phyloP scores from a whole-genome alignment of 1,139 yeast species.

The Sugiyamaella sp. region DNA sequence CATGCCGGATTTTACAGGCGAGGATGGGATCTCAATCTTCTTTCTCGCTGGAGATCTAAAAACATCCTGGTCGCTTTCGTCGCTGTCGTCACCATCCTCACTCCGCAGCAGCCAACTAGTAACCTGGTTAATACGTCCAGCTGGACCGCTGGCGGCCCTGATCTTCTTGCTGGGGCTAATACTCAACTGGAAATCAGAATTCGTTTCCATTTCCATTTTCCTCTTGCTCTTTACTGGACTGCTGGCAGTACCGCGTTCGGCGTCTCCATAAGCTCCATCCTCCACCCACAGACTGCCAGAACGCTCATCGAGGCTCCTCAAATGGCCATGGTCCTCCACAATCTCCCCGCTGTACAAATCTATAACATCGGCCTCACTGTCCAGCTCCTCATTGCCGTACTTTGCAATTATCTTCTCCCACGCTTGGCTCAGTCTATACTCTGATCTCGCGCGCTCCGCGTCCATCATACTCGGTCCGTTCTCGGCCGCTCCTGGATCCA shows the following conservation, averaged over 20 bases:
- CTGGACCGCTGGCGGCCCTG: neutral
- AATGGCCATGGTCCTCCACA: conserved; percentile 64
- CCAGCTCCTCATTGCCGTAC: conserved; percentile 53
- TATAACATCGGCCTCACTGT: conserved; percentile 63
- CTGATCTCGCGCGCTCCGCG: neutral
- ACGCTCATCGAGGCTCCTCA: conserved; percentile 46
- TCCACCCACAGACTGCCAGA: conserved; percentile 7
- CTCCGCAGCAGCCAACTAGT: conserved; percentile 1
- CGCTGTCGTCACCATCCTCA: no score
- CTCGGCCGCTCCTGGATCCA: neutral
- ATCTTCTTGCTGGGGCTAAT: neutral
- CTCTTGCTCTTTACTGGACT: no score
- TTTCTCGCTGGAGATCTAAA: neutral
- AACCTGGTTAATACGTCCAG: neutral
- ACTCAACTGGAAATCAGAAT: neutral
- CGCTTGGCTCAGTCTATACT: conserved; percentile 31
- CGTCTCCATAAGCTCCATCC: conserved; percentile 1
- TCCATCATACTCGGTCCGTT: neutral
- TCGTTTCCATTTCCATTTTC: neutral
- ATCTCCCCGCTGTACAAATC: conserved; percentile 64
- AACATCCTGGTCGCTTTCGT: no score
- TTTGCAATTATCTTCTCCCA: conserved; percentile 62
- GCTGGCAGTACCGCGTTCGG: no score
- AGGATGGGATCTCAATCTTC: neutral
- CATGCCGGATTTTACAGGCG: neutral